Percentiles rank a stretch among this genome's conserved stretches.
Conservation (phyloP, 2,329 filamentous ascomycete genomes). For the Microsporum ferrugineum region DNA sequence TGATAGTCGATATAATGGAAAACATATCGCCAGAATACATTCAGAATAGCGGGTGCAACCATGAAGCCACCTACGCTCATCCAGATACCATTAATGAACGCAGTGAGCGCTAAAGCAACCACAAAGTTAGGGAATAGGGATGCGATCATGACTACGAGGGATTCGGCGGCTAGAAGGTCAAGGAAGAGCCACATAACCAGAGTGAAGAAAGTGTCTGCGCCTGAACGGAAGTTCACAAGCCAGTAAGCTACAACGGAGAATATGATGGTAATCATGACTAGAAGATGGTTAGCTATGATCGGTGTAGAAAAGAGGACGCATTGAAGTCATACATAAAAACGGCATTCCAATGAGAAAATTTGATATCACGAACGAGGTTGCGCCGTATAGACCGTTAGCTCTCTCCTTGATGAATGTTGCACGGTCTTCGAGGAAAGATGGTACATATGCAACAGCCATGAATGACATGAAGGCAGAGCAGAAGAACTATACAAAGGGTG, state of each 20-base stretch:
- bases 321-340: slow-evolving; percentile 49
- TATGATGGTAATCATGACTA: slow-evolving; percentile 59
- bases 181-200: slow-evolving; percentile 80
- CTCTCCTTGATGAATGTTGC: slow-evolving; percentile 64
- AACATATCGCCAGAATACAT: slow-evolving; percentile 75
- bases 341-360: slow-evolving; percentile 77
- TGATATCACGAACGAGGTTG: slow-evolving; percentile 58
- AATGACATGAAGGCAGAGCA: slow-evolving; percentile 66
- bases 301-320: neutral
- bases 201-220: slow-evolving; percentile 56
- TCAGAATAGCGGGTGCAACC: slow-evolving; percentile 59
- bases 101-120: slow-evolving; percentile 63
- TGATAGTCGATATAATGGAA: slow-evolving; percentile 88
- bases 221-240: slow-evolving; percentile 63
- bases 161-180: slow-evolving; percentile 70
- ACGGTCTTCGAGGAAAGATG: slow-evolving; percentile 69
- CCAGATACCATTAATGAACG: slow-evolving; percentile 81
- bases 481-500: slow-evolving; percentile 44
- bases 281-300: neutral
- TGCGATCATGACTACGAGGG: slow-evolving; percentile 65
- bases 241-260: slow-evolving; percentile 71
- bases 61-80: slow-evolving; percentile 79
- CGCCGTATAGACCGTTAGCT: slow-evolving; percentile 68
- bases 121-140: slow-evolving; percentile 69
- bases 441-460: slow-evolving; percentile 77